Conservation (phyloP, 2,329 filamentous ascomycete genomes). For the Cercospora sojina region DNA sequence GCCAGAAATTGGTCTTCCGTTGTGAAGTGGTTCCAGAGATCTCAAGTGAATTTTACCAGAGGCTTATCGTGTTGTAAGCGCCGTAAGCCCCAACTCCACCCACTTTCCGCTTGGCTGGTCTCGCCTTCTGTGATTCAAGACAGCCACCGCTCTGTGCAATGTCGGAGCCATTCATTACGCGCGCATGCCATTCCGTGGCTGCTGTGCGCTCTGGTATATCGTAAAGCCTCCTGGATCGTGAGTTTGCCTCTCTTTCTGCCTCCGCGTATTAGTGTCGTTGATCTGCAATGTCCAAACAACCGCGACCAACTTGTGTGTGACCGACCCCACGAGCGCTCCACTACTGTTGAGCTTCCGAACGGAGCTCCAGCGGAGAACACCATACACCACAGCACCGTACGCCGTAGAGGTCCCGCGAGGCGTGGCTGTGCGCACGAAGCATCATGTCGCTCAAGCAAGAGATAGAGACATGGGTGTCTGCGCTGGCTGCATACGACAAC, state of each 20-base stretch:
- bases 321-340: conserved; percentile 15
- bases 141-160: conserved; percentile 21
- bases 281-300: conserved; percentile 23
- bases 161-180: conserved; percentile 31
- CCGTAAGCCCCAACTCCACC: background rate
- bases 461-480: conserved; percentile 97
- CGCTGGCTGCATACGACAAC: conserved; percentile 89
- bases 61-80: background rate
- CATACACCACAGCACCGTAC: conserved; percentile 9
- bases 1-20: background rate
- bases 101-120: conserved; percentile 15
- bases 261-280: conserved; percentile 13
- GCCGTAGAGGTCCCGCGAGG: background rate
- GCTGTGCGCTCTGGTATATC: conserved; percentile 18
- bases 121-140: conserved; percentile 12
- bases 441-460: conserved; percentile 64
- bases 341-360: conserved; percentile 18
- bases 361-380: conserved; percentile 17
- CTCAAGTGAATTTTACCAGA: background rate
- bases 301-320: conserved; percentile 19
- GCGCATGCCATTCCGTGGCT: conserved; percentile 16
- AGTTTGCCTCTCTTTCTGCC: conserved; percentile 19
- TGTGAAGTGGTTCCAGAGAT: background rate
- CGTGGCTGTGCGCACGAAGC: conserved; percentile 1
- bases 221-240: conserved; percentile 19